These are phyloP conservation scores for Rhodotorula paludigena DNA, from an alignment of 768 basidiomycete genomes.

Conservation along the genomic window DNA sequence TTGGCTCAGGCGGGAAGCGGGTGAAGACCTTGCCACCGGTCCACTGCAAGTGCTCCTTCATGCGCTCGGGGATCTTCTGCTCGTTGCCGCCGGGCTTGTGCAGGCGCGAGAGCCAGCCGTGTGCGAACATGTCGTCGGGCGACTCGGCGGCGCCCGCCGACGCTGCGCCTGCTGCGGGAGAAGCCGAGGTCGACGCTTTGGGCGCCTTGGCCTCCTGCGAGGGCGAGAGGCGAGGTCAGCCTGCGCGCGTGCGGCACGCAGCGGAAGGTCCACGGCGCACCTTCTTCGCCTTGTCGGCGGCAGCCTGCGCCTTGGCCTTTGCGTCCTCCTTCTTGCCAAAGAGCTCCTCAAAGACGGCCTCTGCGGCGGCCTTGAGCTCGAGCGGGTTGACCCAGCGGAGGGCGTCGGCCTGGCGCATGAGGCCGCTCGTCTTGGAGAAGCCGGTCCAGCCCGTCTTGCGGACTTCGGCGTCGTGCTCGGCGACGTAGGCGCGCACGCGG, in stretches of 20 bases:
- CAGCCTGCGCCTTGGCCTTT: conserved; percentile 42
- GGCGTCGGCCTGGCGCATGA: conserved; percentile 58
- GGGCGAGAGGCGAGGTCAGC: not conserved
- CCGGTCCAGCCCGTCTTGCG: conserved; percentile 64
- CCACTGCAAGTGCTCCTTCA: conserved; percentile 69
- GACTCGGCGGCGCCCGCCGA: conserved; percentile 18
- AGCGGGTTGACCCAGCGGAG: conserved; percentile 78
- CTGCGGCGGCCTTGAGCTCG: conserved; percentile 75
- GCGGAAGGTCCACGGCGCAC: conserved; percentile 3
- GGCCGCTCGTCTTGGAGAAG: conserved; percentile 63
- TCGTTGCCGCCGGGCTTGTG: conserved; percentile 92
- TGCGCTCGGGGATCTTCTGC: conserved; percentile 70
- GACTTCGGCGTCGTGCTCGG: conserved; percentile 50
- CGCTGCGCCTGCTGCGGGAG: conserved; percentile 11
- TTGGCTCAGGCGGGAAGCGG: conserved; percentile 97
- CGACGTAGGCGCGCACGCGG: conserved; percentile 59
- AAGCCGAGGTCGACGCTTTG: conserved; percentile 25
- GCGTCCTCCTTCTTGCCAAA: conserved; percentile 67
- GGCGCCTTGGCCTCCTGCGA: conserved; percentile 32
- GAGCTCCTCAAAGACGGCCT: conserved; percentile 60
- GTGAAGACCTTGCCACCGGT: conserved; percentile 85
- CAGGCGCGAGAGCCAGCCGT: conserved; percentile 86
- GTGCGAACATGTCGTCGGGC: conserved; percentile 62
- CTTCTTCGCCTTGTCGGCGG: conserved; percentile 29
- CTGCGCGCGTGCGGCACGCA: no score